Evolutionary conservation across 1,284 basidiomycete species (phyloP).

Genomic region (Rhodofomes roseus): DNA sequence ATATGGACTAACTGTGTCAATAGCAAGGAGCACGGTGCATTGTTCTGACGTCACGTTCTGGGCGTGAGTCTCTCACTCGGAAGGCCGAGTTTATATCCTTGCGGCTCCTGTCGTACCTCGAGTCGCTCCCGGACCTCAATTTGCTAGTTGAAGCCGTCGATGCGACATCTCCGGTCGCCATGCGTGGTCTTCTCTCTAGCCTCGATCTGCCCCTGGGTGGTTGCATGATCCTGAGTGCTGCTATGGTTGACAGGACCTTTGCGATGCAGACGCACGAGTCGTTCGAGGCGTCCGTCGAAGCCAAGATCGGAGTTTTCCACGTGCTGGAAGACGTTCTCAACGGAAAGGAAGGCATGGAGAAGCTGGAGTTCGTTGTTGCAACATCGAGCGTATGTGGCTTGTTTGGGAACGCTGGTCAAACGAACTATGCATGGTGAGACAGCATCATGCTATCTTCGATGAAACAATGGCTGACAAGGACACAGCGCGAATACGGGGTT

Average conservation of each 20-base stretch:
- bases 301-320: constrained; percentile 31
- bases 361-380: constrained; percentile 35
- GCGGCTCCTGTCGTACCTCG: constrained; percentile 30
- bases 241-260: constrained; percentile 32
- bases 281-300: constrained; percentile 25
- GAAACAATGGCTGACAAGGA: no score
- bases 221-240: constrained; percentile 33
- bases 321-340: constrained; percentile 16
- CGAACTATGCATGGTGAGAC: constrained; percentile 34
- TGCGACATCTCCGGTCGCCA: constrained; percentile 21
- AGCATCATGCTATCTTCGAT: neutral
- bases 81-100: constrained; percentile 20
- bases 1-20: neutral
- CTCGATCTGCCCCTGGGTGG: constrained; percentile 29
- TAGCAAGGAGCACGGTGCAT: constrained; percentile 37
- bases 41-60: constrained; percentile 36
- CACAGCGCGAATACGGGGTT: constrained; percentile 35
- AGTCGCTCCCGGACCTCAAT: constrained; percentile 24
- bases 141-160: constrained; percentile 28
- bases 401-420: constrained; percentile 37
- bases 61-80: constrained; percentile 18
- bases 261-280: constrained; percentile 27
- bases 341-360: constrained; percentile 14
- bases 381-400: constrained; percentile 34
- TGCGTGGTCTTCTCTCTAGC: constrained; percentile 17